phyloP scores from a whole-genome alignment of 129 eudicot species.

The Flaveria brownii region DNA sequence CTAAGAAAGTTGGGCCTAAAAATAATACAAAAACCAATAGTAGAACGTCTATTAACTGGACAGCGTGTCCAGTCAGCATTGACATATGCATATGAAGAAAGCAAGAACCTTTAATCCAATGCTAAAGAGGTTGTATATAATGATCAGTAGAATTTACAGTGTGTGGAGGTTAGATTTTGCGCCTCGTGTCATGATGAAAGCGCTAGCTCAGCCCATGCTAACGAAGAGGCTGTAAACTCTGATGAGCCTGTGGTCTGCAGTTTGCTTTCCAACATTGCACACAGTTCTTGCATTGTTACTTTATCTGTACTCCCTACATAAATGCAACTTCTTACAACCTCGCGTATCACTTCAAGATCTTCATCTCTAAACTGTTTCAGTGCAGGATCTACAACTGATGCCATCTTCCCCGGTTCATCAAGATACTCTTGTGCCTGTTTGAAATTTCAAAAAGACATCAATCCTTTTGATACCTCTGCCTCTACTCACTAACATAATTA shows the following conservation, averaged over 20 bases:
- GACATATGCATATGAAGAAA: background rate
- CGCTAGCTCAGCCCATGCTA: conserved; percentile 95
- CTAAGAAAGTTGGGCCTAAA: no score
- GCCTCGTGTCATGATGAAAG: conserved; percentile 57
- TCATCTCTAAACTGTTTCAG: conserved; percentile 64
- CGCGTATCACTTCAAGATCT: conserved; percentile 67
- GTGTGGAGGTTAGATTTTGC: conserved; percentile 37
- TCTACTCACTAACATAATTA: background rate
- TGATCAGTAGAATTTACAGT: conserved; percentile 49
- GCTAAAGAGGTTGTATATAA: conserved; percentile 25
- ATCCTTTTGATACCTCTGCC: no score
- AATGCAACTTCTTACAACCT: conserved; percentile 59
- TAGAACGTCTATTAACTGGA: no score
- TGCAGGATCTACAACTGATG: conserved; percentile 65
- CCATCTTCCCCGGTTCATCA: conserved; percentile 54
- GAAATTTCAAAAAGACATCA: background rate
- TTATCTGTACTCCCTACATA: conserved; percentile 38
- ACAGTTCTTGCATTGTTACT: conserved; percentile 60
- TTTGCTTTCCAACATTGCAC: conserved; percentile 62
- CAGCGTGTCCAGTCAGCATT: no score
- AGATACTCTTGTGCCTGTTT: conserved; percentile 77
- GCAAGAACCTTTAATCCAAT: conserved; percentile 5
- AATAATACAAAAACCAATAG: no score
- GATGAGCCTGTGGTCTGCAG: conserved; percentile 64
- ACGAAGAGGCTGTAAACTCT: conserved; percentile 73